Conservation (phyloP, 352 stramenopile genomes). For the Globisporangium carolinianum region DNA sequence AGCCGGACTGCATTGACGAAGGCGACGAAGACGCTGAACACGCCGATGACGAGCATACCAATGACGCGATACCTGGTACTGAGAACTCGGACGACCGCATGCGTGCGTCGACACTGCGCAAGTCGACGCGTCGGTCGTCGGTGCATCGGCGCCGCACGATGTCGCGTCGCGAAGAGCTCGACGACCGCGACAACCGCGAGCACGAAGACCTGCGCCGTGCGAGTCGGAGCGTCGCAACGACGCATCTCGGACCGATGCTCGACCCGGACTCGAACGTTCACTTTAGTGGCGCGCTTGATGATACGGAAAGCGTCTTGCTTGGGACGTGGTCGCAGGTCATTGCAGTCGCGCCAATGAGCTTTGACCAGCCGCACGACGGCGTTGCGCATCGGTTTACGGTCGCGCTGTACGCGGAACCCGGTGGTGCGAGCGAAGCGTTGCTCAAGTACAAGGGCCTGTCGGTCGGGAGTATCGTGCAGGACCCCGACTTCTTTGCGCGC, state of each 20-base stretch:
- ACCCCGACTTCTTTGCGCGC: conserved; percentile 66
- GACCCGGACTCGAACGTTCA: conserved; percentile 56
- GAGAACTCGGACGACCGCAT: not conserved
- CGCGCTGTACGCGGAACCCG: conserved; percentile 64
- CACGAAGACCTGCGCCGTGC: conserved; percentile 56
- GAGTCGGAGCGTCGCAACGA: conserved; percentile 47
- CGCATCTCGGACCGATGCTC: conserved; percentile 60
- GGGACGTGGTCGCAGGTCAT: conserved; percentile 70
- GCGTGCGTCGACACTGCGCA: conserved; percentile 2
- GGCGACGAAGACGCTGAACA: conserved; percentile 2
- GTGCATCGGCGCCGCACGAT: conserved; percentile 2
- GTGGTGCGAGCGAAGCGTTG: conserved; percentile 45
- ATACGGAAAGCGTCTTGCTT: conserved; percentile 51
- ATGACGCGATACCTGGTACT: conserved; percentile 2
- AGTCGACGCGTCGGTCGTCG: conserved; percentile 12
- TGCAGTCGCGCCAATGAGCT: conserved; percentile 23
- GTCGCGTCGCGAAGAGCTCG: conserved; percentile 51
- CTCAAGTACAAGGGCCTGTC: conserved; percentile 81
- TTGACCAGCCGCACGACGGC: conserved; percentile 27
- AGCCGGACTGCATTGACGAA: conserved; percentile 4
- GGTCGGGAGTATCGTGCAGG: conserved; percentile 66
- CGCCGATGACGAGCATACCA: conserved; percentile 9
- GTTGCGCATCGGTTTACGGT: conserved; percentile 41
- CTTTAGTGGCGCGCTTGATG: conserved; percentile 50
- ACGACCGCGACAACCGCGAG: conserved; percentile 58